These are phyloP conservation scores for Venturia pyrina DNA, from an alignment of 2,329 filamentous ascomycete genomes.

Conservation along the genomic window DNA sequence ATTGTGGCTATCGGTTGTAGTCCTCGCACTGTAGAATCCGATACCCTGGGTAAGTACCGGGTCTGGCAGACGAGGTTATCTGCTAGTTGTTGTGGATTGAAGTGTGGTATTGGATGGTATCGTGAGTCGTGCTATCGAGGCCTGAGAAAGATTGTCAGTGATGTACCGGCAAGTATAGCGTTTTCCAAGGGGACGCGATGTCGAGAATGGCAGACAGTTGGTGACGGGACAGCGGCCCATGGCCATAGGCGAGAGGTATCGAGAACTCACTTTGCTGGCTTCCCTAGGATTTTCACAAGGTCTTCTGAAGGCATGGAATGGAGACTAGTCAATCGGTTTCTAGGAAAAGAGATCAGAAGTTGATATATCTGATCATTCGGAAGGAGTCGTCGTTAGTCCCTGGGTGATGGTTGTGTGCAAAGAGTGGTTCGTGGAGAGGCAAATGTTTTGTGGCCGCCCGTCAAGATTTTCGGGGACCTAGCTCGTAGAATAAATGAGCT, in stretches of 20 bases:
- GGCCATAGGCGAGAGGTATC: not conserved
- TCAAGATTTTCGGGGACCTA: slow-evolving; percentile 3
- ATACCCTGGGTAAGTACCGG: slow-evolving; percentile 79
- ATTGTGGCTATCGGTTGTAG: slow-evolving; percentile 62
- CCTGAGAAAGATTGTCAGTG: slow-evolving; percentile 28
- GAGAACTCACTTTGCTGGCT: slow-evolving; percentile 69
- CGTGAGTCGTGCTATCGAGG: slow-evolving; percentile 55
- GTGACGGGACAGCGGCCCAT: not conserved
- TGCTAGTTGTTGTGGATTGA: slow-evolving; percentile 35
- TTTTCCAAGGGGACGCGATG: not conserved
- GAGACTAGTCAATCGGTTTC: not conserved
- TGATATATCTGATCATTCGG: slow-evolving; percentile 6
- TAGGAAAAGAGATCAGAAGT: not conserved
- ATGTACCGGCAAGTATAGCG: not conserved
- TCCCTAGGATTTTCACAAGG: slow-evolving; percentile 76
- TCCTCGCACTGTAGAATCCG: slow-evolving; percentile 65
- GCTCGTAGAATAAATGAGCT: not conserved
- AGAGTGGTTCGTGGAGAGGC: not conserved
- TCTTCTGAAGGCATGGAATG: slow-evolving; percentile 73
- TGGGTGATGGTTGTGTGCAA: not conserved
- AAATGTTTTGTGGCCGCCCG: not conserved
- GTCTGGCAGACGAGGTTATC: slow-evolving; percentile 67
- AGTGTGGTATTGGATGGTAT: slow-evolving; percentile 19
- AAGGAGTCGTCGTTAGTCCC: not conserved
- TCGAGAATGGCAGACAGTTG: not conserved